Base-by-base conservation (phyloP, 1,284 basidiomycete genomes). In the Earliella scabrosa region DNA sequence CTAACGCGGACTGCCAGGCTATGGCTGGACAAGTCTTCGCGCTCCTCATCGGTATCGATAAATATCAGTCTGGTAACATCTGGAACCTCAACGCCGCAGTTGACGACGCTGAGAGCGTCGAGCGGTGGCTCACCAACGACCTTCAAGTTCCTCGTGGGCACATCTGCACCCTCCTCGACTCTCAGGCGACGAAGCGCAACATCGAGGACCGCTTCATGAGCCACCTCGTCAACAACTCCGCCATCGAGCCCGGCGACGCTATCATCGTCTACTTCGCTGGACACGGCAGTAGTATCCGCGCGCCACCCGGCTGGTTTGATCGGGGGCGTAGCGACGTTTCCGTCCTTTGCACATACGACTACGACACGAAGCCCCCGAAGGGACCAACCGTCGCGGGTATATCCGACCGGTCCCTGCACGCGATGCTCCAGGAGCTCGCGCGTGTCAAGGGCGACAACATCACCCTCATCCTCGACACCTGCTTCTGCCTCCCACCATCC, bases 251-350 rank as follows among this genome's bases (percentile, higher is more conserved):
- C 26, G 86, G 81, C 16, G 86, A 89, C 56, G 82, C 86, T 29
- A 78, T 89, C 39, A 63, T 89, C 56, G 68, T 89, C 50, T 89
- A 86, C 63, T 89, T 86, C 63, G 84, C 87, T 32, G 86, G 87
- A 18, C 86, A 88, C 64, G 87, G 87, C 16, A 83, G 82, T 65
- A 76, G 71, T 50, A 67, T 84, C 36, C 67, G 72, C 16, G 79
- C 84, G 23, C 86, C 86, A 46, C 68, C 72, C 39, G 82, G 77
- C 46, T 87, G 86, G 85, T 82, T 77, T 60, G 74, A 75, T 56
- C 71, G 69, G 35, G 71, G 71, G 41, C 55, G 70, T 45, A 73
- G 73, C 27, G 72, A 76, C 29, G 82, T 85, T 14, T 78, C 87
- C 60, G 77, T 87, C 50, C 67, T 88, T 32, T 86, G 86, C 65